phyloP scores from a whole-genome alignment of 2,329 filamentous ascomycete species.

The Alternaria sp. region DNA sequence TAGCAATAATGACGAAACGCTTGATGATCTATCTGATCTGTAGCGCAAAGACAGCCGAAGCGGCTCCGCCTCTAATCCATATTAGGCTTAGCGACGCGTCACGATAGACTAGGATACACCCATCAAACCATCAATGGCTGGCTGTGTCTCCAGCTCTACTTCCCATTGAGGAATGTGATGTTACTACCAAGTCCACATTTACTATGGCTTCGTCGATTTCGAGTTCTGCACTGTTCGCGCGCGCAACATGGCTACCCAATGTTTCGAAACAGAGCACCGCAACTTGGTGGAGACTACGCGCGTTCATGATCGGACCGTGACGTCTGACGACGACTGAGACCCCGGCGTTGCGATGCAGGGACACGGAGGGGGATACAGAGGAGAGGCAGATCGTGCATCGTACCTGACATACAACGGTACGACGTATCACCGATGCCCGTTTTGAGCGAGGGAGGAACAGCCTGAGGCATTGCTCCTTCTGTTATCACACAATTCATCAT shows the following conservation, averaged over 20 bases:
- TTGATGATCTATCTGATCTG: conserved; percentile 1
- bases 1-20: background rate
- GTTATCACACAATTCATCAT: conserved; percentile 15
- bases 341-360: background rate
- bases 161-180: background rate
- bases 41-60: conserved; percentile 1
- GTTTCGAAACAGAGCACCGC: background rate
- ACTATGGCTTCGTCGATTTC: background rate
- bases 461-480: background rate
- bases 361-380: conserved; percentile 1
- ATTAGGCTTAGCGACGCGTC: background rate
- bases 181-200: background rate
- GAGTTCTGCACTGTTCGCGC: background rate
- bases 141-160: background rate
- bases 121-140: background rate
- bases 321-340: conserved; percentile 11
- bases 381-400: background rate
- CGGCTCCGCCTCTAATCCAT: background rate
- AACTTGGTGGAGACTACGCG: conserved; percentile 11
- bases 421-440: background rate
- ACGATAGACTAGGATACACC: background rate
- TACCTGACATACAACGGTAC: background rate
- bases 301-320: conserved; percentile 15
- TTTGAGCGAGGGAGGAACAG: background rate
- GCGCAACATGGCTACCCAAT: background rate